These are phyloP conservation scores for Mycosphaerella sp. DNA, from an alignment of 2,329 filamentous ascomycete genomes.

Conservation along the genomic window DNA sequence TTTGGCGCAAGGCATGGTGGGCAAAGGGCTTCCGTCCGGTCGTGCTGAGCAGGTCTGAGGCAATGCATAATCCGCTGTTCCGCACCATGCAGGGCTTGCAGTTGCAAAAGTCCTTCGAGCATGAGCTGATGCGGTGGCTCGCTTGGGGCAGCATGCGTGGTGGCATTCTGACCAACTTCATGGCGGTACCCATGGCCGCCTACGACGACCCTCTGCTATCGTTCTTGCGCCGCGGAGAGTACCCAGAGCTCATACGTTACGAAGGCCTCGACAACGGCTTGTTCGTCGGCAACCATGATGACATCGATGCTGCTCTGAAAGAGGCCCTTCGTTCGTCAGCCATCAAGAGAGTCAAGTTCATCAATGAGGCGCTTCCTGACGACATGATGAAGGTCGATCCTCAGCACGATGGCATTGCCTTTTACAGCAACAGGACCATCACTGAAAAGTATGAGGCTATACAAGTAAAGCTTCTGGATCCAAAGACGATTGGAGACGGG, in stretches of 20 bases:
- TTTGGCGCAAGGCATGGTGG: constrained; percentile 94
- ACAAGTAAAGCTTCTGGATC: constrained; percentile 52
- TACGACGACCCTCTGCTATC: constrained; percentile 65
- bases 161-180: constrained; percentile 70
- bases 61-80: constrained; percentile 75
- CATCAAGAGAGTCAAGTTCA: constrained; percentile 55
- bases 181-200: constrained; percentile 76
- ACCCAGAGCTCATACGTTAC: constrained; percentile 66
- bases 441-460: constrained; percentile 61
- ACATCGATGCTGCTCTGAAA: constrained; percentile 40
- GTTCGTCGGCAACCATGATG: constrained; percentile 60
- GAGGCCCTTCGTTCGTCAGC: constrained; percentile 40
- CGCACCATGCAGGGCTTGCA: constrained; percentile 58
- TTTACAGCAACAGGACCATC: constrained; percentile 63
- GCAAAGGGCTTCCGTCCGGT: constrained; percentile 83
- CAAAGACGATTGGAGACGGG: constrained; percentile 50
- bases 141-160: constrained; percentile 89
- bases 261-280: constrained; percentile 64
- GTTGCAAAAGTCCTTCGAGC: constrained; percentile 57
- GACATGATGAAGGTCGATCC: constrained; percentile 60
- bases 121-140: constrained; percentile 75
- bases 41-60: constrained; percentile 71
- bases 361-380: constrained; percentile 56
- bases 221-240: constrained; percentile 69
- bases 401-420: constrained; percentile 62